phyloP scores from a whole-genome alignment of 2,329 filamentous ascomycete genomes.

The Xylogone sp. region DNA sequence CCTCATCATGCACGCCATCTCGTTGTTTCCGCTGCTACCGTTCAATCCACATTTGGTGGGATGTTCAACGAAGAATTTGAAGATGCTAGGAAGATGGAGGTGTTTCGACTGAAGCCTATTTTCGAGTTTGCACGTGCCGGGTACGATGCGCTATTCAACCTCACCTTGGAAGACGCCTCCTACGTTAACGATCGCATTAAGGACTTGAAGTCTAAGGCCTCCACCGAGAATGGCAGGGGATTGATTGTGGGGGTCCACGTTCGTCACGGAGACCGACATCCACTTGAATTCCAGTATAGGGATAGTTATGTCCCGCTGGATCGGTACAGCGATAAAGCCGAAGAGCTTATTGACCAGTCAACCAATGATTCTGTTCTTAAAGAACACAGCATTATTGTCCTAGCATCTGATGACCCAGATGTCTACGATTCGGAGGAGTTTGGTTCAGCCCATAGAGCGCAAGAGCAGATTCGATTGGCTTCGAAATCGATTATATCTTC shows the following conservation, averaged over 20 bases:
- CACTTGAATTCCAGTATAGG: slow-evolving; percentile 71
- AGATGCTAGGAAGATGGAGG: slow-evolving; percentile 43
- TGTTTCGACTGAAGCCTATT: slow-evolving; percentile 54
- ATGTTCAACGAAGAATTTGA: slow-evolving; percentile 51
- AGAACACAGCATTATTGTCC: slow-evolving; percentile 46
- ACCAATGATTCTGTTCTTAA: slow-evolving; percentile 38
- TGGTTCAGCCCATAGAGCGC: slow-evolving; percentile 54
- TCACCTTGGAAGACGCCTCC: slow-evolving; percentile 59
- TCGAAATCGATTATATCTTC: slow-evolving; percentile 48
- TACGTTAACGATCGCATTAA: slow-evolving; percentile 60
- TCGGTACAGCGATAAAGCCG: slow-evolving; percentile 59
- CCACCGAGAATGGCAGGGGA: slow-evolving; percentile 41
- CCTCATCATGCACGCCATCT: slow-evolving; percentile 73
- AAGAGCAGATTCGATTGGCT: slow-evolving; percentile 73
- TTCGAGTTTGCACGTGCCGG: slow-evolving; percentile 67
- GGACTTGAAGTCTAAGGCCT: slow-evolving; percentile 47
- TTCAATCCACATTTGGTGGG: slow-evolving; percentile 59
- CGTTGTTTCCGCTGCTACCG: slow-evolving; percentile 67
- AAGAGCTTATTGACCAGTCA: slow-evolving; percentile 47
- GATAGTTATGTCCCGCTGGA: slow-evolving; percentile 75
- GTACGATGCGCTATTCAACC: slow-evolving; percentile 70
- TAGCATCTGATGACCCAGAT: slow-evolving; percentile 79
- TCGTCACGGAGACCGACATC: slow-evolving; percentile 75
- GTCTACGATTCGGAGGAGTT: slow-evolving; percentile 68
- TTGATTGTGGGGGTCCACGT: slow-evolving; percentile 70